A percentile compares a stretch with the other conserved stretches of the same genome.
phyloP scores from a whole-genome alignment of 768 basidiomycete species.

The Collybia sordida region DNA sequence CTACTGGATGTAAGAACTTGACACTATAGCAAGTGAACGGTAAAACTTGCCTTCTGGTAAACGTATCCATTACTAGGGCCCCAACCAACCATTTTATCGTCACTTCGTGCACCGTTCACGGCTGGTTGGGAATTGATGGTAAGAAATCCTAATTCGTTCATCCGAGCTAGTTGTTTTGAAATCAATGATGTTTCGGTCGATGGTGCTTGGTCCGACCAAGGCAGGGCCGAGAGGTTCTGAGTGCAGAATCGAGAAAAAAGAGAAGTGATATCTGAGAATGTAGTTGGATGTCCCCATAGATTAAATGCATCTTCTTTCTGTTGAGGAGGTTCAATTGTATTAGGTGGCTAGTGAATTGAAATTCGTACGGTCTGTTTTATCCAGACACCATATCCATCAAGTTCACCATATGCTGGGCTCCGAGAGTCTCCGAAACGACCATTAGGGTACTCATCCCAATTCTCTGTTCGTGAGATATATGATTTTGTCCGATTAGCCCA shows the following conservation, averaged over 20 bases:
- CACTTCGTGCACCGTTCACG: constrained; percentile 84
- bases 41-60: constrained; percentile 78
- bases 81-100: constrained; percentile 89
- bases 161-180: constrained; percentile 69
- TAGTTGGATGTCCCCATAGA: constrained; percentile 84
- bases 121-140: constrained; percentile 98
- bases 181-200: constrained; percentile 84
- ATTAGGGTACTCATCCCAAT: constrained; percentile 99
- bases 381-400: constrained; percentile 94
- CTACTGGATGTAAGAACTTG: constrained; percentile 32
- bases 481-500: constrained; percentile 98
- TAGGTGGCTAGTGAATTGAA: constrained; percentile 2
- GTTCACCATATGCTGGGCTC: constrained; percentile 96
- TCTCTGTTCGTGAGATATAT: constrained; percentile 93
- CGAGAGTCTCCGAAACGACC: constrained; percentile 98
- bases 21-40: not conserved
- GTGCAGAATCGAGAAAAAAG: constrained; percentile 87
- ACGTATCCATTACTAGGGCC: constrained; percentile 92
- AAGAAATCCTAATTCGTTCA: constrained; percentile 91
- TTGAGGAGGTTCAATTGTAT: not conserved
- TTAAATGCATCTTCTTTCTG: constrained; percentile 86
- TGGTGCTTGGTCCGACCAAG: constrained; percentile 93
- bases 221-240: constrained; percentile 71
- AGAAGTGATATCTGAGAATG: constrained; percentile 58
- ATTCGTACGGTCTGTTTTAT: constrained; percentile 78